Conservation (phyloP, 257 asterid species). For the Gardenia jasminoides region DNA sequence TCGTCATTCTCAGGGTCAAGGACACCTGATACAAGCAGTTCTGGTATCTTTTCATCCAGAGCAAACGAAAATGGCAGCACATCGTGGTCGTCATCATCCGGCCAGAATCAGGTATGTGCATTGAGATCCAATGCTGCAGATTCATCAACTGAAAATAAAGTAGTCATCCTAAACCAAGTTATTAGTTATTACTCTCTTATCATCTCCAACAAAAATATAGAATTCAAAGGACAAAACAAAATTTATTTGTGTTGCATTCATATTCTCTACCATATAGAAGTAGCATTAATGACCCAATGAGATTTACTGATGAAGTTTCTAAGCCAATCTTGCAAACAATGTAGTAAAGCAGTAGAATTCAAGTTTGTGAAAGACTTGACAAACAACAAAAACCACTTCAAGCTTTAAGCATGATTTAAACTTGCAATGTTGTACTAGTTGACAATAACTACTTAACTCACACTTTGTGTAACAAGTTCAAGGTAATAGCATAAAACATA, state of each 20-base stretch:
- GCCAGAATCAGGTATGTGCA: constrained; percentile 56
- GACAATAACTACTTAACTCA: neutral
- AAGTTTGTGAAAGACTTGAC: neutral
- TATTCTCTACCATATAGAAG: neutral
- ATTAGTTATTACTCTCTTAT: neutral
- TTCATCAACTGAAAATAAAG: neutral
- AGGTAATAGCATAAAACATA: neutral
- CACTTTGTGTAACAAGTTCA: neutral
- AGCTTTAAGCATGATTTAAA: neutral
- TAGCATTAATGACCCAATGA: neutral
- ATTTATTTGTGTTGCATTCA: neutral
- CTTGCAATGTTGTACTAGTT: neutral
- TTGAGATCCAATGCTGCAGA: neutral
- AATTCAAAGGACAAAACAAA: neutral
- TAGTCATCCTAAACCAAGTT: neutral
- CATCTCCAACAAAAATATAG: neutral
- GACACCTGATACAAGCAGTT: constrained; percentile 41
- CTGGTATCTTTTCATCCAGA: constrained; percentile 54
- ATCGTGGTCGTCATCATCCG: constrained; percentile 60
- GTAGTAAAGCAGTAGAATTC: neutral
- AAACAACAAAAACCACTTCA: neutral
- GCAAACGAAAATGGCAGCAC: constrained; percentile 60
- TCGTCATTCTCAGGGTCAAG: constrained; percentile 60
- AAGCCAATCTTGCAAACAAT: neutral
- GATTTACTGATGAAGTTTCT: too few relatives aligned